Percentiles rank a stretch among this genome's conserved stretches.
phyloP scores from a whole-genome alignment of 345 rosid genomes.

The Linum usitatissimum region DNA sequence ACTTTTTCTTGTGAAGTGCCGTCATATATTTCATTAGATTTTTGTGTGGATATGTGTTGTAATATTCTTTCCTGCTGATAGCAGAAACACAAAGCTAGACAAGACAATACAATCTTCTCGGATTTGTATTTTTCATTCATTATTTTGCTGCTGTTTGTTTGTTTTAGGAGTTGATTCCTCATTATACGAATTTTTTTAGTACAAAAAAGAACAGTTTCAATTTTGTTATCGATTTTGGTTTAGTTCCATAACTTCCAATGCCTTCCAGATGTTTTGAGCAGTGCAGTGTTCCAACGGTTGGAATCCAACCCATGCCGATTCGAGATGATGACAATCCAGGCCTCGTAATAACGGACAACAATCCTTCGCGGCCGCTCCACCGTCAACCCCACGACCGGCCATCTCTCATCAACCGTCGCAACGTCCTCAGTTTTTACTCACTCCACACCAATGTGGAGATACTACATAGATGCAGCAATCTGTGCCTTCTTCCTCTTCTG shows the following conservation, averaged over 20 bases:
- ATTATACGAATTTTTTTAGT: conserved; percentile 18
- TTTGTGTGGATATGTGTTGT: conserved; percentile 34
- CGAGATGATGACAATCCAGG: no score
- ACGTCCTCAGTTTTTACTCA: no score
- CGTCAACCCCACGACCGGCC: no score
- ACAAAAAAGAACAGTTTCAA: conserved; percentile 5
- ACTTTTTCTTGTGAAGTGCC: conserved; percentile 4
- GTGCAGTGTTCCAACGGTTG: no score
- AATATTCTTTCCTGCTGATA: conserved; percentile 32
- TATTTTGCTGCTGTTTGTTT: no score
- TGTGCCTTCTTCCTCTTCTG: no score
- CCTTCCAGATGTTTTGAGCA: neutral
- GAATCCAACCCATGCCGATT: no score
- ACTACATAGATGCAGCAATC: no score
- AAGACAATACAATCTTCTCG: conserved; percentile 29
- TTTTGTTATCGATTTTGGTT: neutral
- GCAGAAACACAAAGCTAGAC: neutral
- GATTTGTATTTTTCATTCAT: conserved; percentile 17
- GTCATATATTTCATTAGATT: neutral
- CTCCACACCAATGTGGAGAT: no score
- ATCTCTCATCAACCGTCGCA: no score
- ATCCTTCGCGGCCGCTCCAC: no score
- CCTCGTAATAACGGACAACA: no score
- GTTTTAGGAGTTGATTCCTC: neutral
- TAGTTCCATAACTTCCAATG: neutral